These are phyloP conservation scores for Pinus albicaulis DNA, from an alignment of 75 land plant genomes.

Conservation along the genomic window DNA sequence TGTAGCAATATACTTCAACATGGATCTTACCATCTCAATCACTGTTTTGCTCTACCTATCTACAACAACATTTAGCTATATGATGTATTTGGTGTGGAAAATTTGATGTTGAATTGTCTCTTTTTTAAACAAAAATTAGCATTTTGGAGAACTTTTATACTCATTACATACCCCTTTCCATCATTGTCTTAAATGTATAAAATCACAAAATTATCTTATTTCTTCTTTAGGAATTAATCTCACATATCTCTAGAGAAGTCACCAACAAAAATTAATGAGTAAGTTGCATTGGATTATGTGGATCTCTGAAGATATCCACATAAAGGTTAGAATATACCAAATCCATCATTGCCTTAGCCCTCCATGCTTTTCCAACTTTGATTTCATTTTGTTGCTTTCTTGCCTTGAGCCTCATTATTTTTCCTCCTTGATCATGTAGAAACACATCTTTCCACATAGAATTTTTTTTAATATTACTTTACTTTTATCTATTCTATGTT, in stretches of 20 bases:
- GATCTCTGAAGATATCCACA: too few relatives aligned
- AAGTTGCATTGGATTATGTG: too few relatives aligned
- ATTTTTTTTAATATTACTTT: too few relatives aligned
- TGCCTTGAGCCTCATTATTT: too few relatives aligned
- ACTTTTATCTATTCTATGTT: too few relatives aligned
- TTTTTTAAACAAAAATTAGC: not conserved
- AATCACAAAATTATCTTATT: not conserved
- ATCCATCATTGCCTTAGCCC: too few relatives aligned
- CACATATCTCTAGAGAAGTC: not conserved
- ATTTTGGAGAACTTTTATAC: not conserved
- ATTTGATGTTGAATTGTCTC: not conserved
- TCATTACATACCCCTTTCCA: not conserved
- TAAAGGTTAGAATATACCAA: too few relatives aligned
- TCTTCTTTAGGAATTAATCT: not conserved
- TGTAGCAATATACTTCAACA: not conserved
- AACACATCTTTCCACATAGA: too few relatives aligned
- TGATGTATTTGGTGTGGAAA: slow-evolving; percentile 4
- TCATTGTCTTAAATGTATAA: not conserved
- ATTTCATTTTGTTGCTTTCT: too few relatives aligned
- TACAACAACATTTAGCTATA: not conserved
- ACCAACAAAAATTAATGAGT: not conserved
- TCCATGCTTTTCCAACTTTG: too few relatives aligned
- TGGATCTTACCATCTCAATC: not conserved
- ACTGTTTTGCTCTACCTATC: not conserved
- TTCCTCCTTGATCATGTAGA: too few relatives aligned